Evolutionary conservation across 305 asterid species (phyloP), one percentile per base, ranked within the genome.

Genomic region (Plantago coronopus): DNA sequence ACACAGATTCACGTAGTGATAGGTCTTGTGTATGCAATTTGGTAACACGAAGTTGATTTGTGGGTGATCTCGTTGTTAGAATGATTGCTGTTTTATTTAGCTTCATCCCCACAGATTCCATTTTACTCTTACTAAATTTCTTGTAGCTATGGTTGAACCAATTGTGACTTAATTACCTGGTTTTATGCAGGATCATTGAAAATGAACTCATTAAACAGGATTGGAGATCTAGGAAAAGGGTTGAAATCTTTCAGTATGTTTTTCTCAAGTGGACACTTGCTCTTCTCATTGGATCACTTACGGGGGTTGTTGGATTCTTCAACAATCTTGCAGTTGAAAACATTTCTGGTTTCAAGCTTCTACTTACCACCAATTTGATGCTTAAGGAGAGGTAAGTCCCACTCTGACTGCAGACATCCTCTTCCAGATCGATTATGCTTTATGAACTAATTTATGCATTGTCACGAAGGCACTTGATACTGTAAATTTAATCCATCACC

Each of bases 201-300:
- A 91, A 88, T 45, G 96, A 91, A 57, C 87, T 91, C 37, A 81
- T 91, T 69, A 91, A 86, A 83, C 91, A 88, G 81, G 96, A 88
- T 62, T 91, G 98, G 98, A 83, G 98, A 65, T 81, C 96, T 51
- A 78, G 98, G 79, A 91, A 79, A 66, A 83, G 65, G 79, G 71
- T 74, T 46, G 78, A 91, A 78, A 91, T 91, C 60, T 74, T 71
- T 74, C 96, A 91, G 79, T 91, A 88, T 68, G 63, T 91, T 65
- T 77, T 83, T 65, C 89, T 86, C 59, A 91, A 91, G 69, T 91
- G 98, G 98, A 77, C 95, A 50, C 91, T 91, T 57, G 95, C 85
- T 48, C 95, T 91, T 73, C 89, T 86, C 72, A 88, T 91, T 62
- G 96, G 98, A 62, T 66, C 81, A 73, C 49, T 78, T 69, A 91